These are phyloP conservation scores for Chionographis japonica DNA, from an alignment of 106 monocot genomes.

Conservation along the genomic window DNA sequence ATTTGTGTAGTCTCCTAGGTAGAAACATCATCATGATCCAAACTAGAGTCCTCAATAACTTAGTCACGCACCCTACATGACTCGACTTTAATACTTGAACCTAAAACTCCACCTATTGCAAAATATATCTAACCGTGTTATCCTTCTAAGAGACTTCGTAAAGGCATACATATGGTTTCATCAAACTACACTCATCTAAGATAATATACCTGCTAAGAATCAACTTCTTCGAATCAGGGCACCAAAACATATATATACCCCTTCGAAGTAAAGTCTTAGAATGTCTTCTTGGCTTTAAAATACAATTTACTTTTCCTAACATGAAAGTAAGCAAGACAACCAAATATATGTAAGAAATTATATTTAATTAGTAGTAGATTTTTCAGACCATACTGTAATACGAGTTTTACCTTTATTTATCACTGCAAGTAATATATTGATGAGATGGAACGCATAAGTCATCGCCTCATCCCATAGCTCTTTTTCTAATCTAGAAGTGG, in stretches of 20 bases:
- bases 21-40: too few species aligned
- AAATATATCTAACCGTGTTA: neutral
- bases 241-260: neutral
- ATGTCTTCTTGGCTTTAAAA: neutral
- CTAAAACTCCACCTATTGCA: too few species aligned
- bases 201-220: neutral
- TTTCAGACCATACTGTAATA: neutral
- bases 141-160: too few species aligned
- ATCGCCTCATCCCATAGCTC: neutral
- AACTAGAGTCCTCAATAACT: too few species aligned
- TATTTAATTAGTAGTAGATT: too few species aligned
- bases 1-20: too few species aligned
- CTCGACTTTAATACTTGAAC: too few species aligned
- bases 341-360: neutral
- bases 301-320: neutral
- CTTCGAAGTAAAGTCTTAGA: neutral
- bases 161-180: neutral
- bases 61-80: too few species aligned
- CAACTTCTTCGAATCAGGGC: neutral
- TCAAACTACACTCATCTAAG: neutral
- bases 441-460: neutral
- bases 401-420: neutral
- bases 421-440: neutral
- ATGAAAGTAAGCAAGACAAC: neutral
- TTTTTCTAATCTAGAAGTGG: neutral